Evolutionary conservation across 257 asterid species (phyloP).

Genomic region (Orobanche coerulescens): DNA sequence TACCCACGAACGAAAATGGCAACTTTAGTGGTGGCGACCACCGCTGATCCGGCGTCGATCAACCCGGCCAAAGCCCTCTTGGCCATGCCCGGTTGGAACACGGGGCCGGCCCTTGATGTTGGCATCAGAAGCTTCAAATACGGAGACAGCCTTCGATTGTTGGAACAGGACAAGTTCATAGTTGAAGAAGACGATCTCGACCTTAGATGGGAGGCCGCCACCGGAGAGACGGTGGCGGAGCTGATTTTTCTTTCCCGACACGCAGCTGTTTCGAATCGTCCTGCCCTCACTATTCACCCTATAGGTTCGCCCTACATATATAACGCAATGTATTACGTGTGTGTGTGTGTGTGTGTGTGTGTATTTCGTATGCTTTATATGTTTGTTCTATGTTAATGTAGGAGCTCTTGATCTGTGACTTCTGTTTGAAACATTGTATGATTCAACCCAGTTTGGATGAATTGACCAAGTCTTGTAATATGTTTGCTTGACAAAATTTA

Average conservation of each 20-base stretch:
- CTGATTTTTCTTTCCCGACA: conserved; percentile 74
- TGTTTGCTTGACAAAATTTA: neutral
- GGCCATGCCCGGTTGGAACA: conserved; percentile 71
- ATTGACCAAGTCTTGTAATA: neutral
- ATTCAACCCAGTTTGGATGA: neutral
- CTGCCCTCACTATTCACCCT: conserved; percentile 86
- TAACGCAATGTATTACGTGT: neutral
- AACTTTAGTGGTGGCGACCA: conserved; percentile 78
- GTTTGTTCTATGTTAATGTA: neutral
- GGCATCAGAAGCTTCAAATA: conserved; percentile 53
- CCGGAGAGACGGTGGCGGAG: conserved; percentile 68
- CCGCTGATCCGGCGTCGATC: conserved; percentile 78
- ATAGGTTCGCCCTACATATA: conserved; percentile 35
- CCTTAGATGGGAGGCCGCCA: conserved; percentile 63
- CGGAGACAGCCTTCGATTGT: conserved; percentile 44
- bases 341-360: neutral
- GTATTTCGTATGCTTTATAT: neutral
- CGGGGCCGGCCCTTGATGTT: conserved; percentile 48
- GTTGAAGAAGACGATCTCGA: conserved; percentile 75
- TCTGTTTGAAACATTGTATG: neutral
- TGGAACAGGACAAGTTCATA: conserved; percentile 66
- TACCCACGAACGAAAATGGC: conserved; percentile 36
- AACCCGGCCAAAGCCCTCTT: conserved; percentile 69
- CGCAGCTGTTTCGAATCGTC: conserved; percentile 70
- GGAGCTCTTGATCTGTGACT: neutral